Evolutionary conservation across 1,284 basidiomycete species (phyloP).

Genomic region (Caloboletus inedulis): DNA sequence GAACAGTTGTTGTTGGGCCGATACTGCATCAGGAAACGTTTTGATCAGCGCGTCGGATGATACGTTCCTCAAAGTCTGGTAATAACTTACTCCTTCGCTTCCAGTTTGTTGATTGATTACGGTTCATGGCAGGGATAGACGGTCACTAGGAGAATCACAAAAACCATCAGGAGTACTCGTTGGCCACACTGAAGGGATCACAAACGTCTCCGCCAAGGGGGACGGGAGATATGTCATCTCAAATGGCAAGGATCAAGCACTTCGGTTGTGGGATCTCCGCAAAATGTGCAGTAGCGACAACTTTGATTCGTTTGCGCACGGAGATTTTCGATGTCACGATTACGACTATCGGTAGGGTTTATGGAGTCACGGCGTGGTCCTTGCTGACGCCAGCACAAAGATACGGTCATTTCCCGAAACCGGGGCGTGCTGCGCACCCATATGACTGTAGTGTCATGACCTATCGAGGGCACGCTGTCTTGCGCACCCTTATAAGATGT

Average conservation of each 20-base stretch:
- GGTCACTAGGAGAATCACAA: constrained; percentile 75
- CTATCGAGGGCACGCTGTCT: constrained; percentile 89
- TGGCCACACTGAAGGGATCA: constrained; percentile 94
- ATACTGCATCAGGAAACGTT: constrained; percentile 88
- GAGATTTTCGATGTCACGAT: constrained; percentile 56
- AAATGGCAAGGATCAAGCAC: constrained; percentile 96
- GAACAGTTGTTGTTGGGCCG: constrained; percentile 96
- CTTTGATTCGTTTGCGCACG: constrained; percentile 54
- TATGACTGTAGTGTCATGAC: constrained; percentile 95
- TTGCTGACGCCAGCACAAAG: constrained; percentile 36
- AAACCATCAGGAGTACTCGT: constrained; percentile 91
- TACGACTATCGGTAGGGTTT: constrained; percentile 78
- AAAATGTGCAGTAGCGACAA: constrained; percentile 82
- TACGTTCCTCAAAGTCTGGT: constrained; percentile 94
- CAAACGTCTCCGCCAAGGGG: constrained; percentile 82
- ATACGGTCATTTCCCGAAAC: constrained; percentile 64
- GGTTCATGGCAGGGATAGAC: constrained; percentile 69
- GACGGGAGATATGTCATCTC: constrained; percentile 95
- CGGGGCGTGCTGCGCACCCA: constrained; percentile 70
- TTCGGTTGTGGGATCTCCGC: constrained; percentile 92
- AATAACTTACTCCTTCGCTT: constrained; percentile 20
- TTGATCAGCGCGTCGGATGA: constrained; percentile 95
- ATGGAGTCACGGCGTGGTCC: background rate
- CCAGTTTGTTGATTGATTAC: background rate
- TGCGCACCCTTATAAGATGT: constrained; percentile 91